Conservation (phyloP, 139 green algal species). For the Asterochloris sp. region DNA sequence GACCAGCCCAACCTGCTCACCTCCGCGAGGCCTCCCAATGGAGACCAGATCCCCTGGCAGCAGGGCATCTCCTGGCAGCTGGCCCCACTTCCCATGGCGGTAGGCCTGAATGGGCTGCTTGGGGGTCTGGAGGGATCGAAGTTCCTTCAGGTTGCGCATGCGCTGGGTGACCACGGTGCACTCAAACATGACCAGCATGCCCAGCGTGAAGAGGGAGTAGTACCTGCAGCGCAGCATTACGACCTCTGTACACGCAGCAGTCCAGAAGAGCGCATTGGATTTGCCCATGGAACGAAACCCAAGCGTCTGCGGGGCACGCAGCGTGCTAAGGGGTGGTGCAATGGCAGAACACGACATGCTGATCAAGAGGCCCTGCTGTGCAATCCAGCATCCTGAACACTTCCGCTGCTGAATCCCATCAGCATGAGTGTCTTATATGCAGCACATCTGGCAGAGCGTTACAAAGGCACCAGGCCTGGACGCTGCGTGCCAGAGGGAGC, state of each 20-base stretch:
- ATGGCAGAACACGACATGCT: too few relatives aligned
- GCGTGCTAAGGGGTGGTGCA: too few relatives aligned
- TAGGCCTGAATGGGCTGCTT: constrained; percentile 69
- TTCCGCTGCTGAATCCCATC: too few relatives aligned
- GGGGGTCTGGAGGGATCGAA: constrained; percentile 76
- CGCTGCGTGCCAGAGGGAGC: too few relatives aligned
- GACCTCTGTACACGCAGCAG: neutral
- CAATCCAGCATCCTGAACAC: too few relatives aligned
- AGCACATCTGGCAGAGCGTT: too few relatives aligned
- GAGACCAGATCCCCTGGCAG: constrained; percentile 95
- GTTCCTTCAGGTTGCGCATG: constrained; percentile 82
- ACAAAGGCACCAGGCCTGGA: too few relatives aligned
- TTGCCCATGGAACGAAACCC: too few relatives aligned
- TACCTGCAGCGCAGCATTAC: constrained; percentile 50
- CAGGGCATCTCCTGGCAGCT: constrained; percentile 71
- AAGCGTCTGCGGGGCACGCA: too few relatives aligned
- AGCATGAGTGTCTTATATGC: too few relatives aligned
- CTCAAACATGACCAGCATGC: constrained; percentile 98
- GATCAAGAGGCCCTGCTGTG: too few relatives aligned
- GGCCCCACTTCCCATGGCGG: constrained; percentile 64
- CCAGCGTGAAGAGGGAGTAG: constrained; percentile 98
- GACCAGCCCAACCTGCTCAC: neutral
- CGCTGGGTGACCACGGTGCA: constrained; percentile 91
- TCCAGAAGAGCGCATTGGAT: too few relatives aligned
- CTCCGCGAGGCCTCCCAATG: constrained; percentile 56